Base-by-base conservation (phyloP, 805 yeast genomes). In the Cyberlindnera xylosilytica region DNA sequence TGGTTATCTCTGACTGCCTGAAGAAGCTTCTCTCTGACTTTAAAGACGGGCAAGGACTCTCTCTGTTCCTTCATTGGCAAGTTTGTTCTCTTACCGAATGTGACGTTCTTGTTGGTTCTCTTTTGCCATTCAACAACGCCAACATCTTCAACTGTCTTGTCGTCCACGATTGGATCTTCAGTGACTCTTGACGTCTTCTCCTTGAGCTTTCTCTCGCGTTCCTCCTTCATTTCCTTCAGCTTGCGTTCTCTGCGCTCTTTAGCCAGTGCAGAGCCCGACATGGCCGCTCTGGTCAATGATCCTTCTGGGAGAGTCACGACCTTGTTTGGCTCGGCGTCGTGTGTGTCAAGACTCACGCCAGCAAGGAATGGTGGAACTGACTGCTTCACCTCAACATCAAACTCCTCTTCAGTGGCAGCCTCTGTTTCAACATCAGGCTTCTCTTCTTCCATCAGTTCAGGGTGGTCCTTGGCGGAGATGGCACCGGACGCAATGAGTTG, bases 401-500 rank as follows among this genome's bases (percentile, higher is more conserved):
- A 57, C 18, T 79, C 82, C 15, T 62, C 69, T 26, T 61, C 74
- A 4, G 29, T 30, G 27, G 30, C 28, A 9, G 15, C 10, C 3
- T 45, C 46, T 5, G 20, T 50, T 7, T 47, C 41, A 6, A 41
- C 46, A 4, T 61, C 61, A 15, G 59, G 58, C 27, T 63, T 60
- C 12, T 54, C 43, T 6, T 62, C 68, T 22, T 69, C 76, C 34
- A 68, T 68, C 2, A 82, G 56, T 41, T 81, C 90, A 1, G 89
- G 89, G 55, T 81, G 80, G 47, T 83, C 90, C 3, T 77, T 71
- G 1, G 83, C 76, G 5, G 79, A 69, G 0, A 79, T 76, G 0
- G 78, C 90, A 3, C 95, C 95, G 5, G 91, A 77, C 0, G 91
- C 81, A 20, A 84, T 85, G 34, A 90, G 65, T 57, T 90, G 97